A percentile compares a stretch with the other conserved stretches of the same genome.
These are phyloP conservation scores for Tulasnella sp. DNA, from an alignment of 768 basidiomycete species.

Conservation along the genomic window DNA sequence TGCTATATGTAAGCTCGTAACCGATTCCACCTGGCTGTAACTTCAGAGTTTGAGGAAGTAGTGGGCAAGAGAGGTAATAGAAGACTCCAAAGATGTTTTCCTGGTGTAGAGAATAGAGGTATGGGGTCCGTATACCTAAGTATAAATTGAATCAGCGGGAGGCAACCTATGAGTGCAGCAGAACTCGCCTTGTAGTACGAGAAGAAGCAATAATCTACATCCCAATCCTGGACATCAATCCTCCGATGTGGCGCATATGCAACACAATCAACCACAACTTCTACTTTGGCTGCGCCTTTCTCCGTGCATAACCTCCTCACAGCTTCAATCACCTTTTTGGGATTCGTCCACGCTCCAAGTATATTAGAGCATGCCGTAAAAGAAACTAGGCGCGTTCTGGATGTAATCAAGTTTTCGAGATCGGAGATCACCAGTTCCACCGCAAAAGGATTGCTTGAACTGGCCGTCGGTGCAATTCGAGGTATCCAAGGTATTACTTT, in stretches of 20 bases:
- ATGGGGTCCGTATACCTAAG: slow-evolving; percentile 63
- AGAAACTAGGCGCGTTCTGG: slow-evolving; percentile 57
- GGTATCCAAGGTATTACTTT: slow-evolving; percentile 48
- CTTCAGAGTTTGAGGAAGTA: slow-evolving; percentile 50
- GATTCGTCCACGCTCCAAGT: slow-evolving; percentile 50
- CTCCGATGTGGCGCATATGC: slow-evolving; percentile 62
- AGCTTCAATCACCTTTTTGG: slow-evolving; percentile 42
- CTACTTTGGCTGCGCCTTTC: slow-evolving; percentile 44
- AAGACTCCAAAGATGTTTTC: slow-evolving; percentile 33
- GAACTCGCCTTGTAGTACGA: slow-evolving; percentile 57
- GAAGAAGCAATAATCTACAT: slow-evolving; percentile 59
- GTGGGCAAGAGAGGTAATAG: slow-evolving; percentile 48
- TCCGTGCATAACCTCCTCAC: slow-evolving; percentile 39
- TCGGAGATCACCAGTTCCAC: slow-evolving; percentile 40
- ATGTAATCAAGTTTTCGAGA: slow-evolving; percentile 47
- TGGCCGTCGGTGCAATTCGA: slow-evolving; percentile 30
- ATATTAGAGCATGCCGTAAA: slow-evolving; percentile 67
- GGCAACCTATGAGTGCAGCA: neutral
- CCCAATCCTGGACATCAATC: slow-evolving; percentile 65
- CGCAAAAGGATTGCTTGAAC: slow-evolving; percentile 48
- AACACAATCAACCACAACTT: slow-evolving; percentile 63
- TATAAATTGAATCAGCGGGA: neutral
- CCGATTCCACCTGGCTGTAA: slow-evolving; percentile 63
- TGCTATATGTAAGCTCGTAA: slow-evolving; percentile 54
- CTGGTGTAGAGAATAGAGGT: slow-evolving; percentile 54